Evolutionary conservation across 1,284 basidiomycete species (phyloP).

Genomic region (Trametes versicolor): DNA sequence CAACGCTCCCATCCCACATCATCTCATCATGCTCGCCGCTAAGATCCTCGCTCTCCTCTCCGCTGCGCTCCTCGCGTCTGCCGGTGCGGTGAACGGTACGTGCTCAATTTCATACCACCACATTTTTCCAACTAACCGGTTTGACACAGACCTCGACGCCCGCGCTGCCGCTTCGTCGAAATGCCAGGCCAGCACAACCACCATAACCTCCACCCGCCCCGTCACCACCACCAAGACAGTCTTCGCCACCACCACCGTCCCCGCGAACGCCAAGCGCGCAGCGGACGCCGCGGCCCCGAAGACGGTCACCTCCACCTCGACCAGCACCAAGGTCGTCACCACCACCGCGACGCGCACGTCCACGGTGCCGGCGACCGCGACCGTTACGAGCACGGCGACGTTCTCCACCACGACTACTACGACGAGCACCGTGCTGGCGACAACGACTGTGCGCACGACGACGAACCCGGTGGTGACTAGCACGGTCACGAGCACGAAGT

Average conservation of each 20-base stretch:
- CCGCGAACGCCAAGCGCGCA: not conserved
- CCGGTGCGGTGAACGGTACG: not conserved
- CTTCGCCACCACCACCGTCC: not conserved
- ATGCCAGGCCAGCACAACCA: not conserved
- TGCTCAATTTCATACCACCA: no score
- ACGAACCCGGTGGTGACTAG: slow-evolving; percentile 5
- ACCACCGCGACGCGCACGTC: slow-evolving; percentile 4
- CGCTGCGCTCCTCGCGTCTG: not conserved
- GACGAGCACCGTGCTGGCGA: not conserved
- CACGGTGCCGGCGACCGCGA: not conserved
- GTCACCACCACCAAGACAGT: not conserved
- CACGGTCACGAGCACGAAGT: slow-evolving; percentile 12
- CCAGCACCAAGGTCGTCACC: not conserved
- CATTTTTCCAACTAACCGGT: no score
- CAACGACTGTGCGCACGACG: not conserved
- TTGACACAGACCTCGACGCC: not conserved
- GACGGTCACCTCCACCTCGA: slow-evolving; percentile 2
- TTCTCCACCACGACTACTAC: slow-evolving; percentile 2
- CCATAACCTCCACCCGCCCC: no score
- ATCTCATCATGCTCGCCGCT: not conserved
- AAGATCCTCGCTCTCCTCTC: not conserved
- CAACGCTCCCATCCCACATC: not conserved
- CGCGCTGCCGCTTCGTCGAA: not conserved
- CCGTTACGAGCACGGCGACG: slow-evolving; percentile 6
- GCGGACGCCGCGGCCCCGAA: no score